Evolutionary conservation across 1,284 basidiomycete species (phyloP).

Genomic region (Gomphus bonarii): DNA sequence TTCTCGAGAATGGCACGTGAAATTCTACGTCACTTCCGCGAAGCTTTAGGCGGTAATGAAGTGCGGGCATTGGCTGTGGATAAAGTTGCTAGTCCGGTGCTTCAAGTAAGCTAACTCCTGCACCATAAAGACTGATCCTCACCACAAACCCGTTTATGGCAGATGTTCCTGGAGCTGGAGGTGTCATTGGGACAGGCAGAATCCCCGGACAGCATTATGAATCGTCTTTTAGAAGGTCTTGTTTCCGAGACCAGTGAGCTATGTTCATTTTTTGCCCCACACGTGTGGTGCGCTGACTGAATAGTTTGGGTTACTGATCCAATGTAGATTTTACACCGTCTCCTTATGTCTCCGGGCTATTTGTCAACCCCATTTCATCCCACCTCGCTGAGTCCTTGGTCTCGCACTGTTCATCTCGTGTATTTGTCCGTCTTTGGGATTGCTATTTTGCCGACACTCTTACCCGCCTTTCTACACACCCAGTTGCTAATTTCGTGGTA

Average conservation of each 20-base stretch:
- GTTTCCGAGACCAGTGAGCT: constrained; percentile 55
- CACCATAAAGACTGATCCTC: not conserved
- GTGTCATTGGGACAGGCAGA: constrained; percentile 51
- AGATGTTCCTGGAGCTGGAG: constrained; percentile 78
- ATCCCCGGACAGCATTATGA: constrained; percentile 65
- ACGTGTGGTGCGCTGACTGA: not conserved
- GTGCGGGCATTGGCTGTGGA: constrained; percentile 74
- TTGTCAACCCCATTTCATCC: constrained; percentile 79
- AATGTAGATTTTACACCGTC: constrained; percentile 36
- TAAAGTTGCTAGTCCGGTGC: constrained; percentile 70
- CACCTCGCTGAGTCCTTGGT: constrained; percentile 79
- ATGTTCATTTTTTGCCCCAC: not conserved
- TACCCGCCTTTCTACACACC: constrained; percentile 65
- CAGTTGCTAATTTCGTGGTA: constrained; percentile 87
- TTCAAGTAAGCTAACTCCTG: constrained; percentile 46
- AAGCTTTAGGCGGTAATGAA: constrained; percentile 58
- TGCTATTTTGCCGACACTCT: constrained; percentile 60
- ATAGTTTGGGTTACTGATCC: constrained; percentile 27
- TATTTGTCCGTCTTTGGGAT: constrained; percentile 64
- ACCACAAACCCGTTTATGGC: not conserved
- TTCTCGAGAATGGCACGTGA: constrained; percentile 41
- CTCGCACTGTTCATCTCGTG: constrained; percentile 42
- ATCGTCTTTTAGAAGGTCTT: constrained; percentile 71
- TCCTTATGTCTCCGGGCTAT: constrained; percentile 69
- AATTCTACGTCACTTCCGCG: constrained; percentile 46